These are phyloP conservation scores for Populus alba DNA, from an alignment of 345 rosid genomes.

Conservation along the genomic window DNA sequence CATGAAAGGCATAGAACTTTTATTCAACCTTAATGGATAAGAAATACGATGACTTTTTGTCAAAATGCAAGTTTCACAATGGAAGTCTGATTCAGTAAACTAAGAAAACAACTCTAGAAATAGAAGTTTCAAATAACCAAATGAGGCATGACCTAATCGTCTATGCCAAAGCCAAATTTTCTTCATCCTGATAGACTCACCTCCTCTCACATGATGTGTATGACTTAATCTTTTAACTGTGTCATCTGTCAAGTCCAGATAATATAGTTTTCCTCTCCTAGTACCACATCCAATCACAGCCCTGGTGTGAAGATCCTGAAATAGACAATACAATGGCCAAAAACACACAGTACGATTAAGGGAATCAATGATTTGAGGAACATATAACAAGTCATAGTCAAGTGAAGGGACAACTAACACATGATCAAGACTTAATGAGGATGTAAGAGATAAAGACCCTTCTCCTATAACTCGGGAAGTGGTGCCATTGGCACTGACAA, in stretches of 20 bases:
- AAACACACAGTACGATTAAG: not conserved
- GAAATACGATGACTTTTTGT: not conserved
- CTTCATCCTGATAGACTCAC: not conserved
- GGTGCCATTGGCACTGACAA: not conserved
- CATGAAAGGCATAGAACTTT: not conserved
- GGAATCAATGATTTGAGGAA: too few relatives aligned
- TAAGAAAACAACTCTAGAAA: not conserved
- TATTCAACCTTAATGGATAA: not conserved
- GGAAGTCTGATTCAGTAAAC: not conserved
- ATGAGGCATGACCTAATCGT: not conserved
- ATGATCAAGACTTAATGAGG: not conserved
- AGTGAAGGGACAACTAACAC: not conserved
- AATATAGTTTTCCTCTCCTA: not conserved
- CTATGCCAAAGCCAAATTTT: not conserved
- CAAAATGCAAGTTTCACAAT: constrained; percentile 5
- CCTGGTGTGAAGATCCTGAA: not conserved
- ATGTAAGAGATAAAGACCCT: not conserved
- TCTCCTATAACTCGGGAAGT: not conserved
- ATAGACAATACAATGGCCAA: not conserved
- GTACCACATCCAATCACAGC: not conserved
- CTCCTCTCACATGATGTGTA: not conserved
- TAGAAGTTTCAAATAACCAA: not conserved
- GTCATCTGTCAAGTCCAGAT: not conserved
- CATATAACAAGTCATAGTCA: not conserved
- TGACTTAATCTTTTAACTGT: not conserved